Percentiles rank a stretch among this genome's conserved stretches.
Evolutionary conservation across 2,329 filamentous ascomycete genomes (phyloP).

Genomic region (Calonectria hawksworthii): DNA sequence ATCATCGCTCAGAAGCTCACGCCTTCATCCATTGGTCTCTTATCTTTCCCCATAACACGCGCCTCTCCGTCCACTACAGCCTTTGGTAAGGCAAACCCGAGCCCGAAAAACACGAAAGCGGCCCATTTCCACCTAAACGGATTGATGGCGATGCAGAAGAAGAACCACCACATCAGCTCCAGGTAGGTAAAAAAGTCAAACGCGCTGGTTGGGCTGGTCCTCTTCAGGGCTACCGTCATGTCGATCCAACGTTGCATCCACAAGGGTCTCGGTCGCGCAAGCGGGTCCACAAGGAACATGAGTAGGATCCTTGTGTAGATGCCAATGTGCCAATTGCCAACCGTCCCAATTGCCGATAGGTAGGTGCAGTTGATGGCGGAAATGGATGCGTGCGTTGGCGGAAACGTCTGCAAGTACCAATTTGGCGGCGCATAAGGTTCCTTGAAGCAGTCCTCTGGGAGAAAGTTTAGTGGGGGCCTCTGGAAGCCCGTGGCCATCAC

Average conservation of each 20-base stretch:
- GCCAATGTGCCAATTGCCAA: slow-evolving; percentile 86
- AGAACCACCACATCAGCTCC: slow-evolving; percentile 88
- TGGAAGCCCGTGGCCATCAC: slow-evolving; percentile 89
- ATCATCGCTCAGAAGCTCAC: slow-evolving; percentile 29
- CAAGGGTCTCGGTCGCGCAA: slow-evolving; percentile 77
- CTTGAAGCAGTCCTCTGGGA: slow-evolving; percentile 80
- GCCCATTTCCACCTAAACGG: slow-evolving; percentile 95
- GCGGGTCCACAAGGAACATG: slow-evolving; percentile 87
- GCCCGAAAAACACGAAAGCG: slow-evolving; percentile 83
- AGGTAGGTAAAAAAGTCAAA: slow-evolving; percentile 94
- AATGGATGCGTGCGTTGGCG: slow-evolving; percentile 78
- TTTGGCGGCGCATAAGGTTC: slow-evolving; percentile 84
- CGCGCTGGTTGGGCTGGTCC: slow-evolving; percentile 76
- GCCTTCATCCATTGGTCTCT: slow-evolving; percentile 33
- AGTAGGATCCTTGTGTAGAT: slow-evolving; percentile 89
- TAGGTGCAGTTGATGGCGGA: slow-evolving; percentile 89
- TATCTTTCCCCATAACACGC: slow-evolving; percentile 53
- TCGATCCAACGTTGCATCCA: slow-evolving; percentile 92
- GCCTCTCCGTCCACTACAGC: slow-evolving; percentile 77
- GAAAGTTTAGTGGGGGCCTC: slow-evolving; percentile 79
- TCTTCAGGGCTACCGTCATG: slow-evolving; percentile 82
- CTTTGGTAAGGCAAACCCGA: slow-evolving; percentile 76
- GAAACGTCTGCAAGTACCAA: slow-evolving; percentile 92
- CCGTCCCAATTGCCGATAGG: slow-evolving; percentile 84
- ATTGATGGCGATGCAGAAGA: slow-evolving; percentile 83